These are phyloP conservation scores for Paraconiothyrium brasiliense DNA, from an alignment of 2,329 filamentous ascomycete species.

Conservation along the genomic window DNA sequence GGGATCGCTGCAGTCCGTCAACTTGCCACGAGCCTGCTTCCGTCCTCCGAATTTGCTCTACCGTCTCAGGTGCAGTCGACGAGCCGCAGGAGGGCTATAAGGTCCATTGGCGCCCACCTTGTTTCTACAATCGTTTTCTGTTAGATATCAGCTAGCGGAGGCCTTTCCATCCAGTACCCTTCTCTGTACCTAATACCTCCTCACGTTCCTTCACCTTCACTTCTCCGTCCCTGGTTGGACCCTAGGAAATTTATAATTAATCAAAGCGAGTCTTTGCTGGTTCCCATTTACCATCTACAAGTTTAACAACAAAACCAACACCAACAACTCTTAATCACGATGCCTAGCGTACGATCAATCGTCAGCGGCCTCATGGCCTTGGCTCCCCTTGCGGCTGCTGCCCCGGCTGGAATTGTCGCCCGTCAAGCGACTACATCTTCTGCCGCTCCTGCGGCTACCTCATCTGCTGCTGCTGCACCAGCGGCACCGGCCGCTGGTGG, in stretches of 20 bases:
- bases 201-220: slow-evolving; percentile 47
- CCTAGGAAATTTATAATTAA: slow-evolving; percentile 47
- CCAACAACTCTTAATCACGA: slow-evolving; percentile 45
- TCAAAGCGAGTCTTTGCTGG: slow-evolving; percentile 53
- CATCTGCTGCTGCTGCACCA: slow-evolving; percentile 24
- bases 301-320: slow-evolving; percentile 25
- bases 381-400: slow-evolving; percentile 45
- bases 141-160: slow-evolving; percentile 47
- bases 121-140: slow-evolving; percentile 50
- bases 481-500: slow-evolving; percentile 34
- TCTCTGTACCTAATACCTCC: slow-evolving; percentile 47
- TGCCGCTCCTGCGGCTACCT: slow-evolving; percentile 15
- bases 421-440: slow-evolving; percentile 31
- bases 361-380: slow-evolving; percentile 47
- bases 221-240: slow-evolving; percentile 54
- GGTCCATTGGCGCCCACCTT: slow-evolving; percentile 49
- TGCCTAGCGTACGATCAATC: slow-evolving; percentile 50
- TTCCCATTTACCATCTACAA: slow-evolving; percentile 34
- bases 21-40: slow-evolving; percentile 42
- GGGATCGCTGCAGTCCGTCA: slow-evolving; percentile 43
- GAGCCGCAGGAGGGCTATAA: slow-evolving; percentile 48
- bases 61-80: slow-evolving; percentile 48
- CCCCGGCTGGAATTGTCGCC: slow-evolving; percentile 36
- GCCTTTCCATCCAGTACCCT: slow-evolving; percentile 39
- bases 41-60: slow-evolving; percentile 49